Percentiles rank a stretch among this genome's conserved stretches.
Evolutionary conservation across 345 rosid species (phyloP).

Genomic region (Cardiospermum halicacabum): DNA sequence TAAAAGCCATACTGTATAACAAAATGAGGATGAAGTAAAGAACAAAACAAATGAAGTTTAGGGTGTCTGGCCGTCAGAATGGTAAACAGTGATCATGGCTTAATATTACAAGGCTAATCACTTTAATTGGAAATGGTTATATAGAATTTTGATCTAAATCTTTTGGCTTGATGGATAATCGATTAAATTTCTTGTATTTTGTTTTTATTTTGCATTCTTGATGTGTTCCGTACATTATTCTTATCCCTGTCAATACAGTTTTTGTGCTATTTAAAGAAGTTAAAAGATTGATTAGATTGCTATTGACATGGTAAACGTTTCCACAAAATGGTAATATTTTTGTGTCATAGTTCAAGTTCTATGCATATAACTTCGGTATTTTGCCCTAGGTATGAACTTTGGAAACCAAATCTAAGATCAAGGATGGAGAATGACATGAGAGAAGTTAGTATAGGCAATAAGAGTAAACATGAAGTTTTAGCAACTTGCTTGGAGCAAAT

Average conservation of each 20-base stretch:
- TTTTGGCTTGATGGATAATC: background rate
- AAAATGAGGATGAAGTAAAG: background rate
- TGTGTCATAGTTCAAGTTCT: no score
- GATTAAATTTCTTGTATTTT: background rate
- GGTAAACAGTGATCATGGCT: background rate
- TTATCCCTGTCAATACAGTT: no score
- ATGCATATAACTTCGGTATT: no score
- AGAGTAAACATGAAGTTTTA: conserved; percentile 80
- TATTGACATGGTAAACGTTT: no score
- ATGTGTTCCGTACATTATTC: background rate
- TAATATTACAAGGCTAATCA: background rate
- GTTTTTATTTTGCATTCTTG: background rate
- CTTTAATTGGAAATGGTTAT: background rate
- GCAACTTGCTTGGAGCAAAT: conserved; percentile 86
- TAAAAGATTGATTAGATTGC: background rate
- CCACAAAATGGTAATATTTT: no score
- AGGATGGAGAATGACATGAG: conserved; percentile 93
- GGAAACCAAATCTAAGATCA: conserved; percentile 98
- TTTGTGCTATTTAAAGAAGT: background rate
- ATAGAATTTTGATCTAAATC: background rate
- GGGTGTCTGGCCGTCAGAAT: background rate
- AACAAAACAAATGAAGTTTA: background rate
- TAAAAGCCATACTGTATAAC: background rate
- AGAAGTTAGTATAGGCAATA: conserved; percentile 82
- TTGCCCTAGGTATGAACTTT: conserved; percentile 71